Evolutionary conservation across 2,329 filamentous ascomycete genomes (phyloP).

Genomic region (Fusarium chuoi): DNA sequence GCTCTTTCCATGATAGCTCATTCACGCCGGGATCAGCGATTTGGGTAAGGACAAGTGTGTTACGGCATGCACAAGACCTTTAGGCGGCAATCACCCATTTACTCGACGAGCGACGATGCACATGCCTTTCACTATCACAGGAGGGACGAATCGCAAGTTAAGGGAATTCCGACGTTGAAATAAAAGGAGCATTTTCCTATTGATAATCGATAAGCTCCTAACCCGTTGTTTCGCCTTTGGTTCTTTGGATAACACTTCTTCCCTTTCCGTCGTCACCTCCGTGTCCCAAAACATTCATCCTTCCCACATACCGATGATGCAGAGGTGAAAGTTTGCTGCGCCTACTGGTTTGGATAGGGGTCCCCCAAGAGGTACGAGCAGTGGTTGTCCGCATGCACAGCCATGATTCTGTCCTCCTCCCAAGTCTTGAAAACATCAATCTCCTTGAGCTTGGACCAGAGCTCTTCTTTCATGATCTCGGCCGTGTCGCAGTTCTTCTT

Average conservation of each 20-base stretch:
- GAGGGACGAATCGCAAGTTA: too few species aligned
- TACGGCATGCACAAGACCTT: too few species aligned
- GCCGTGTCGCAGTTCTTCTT: neutral
- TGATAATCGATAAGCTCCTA: neutral
- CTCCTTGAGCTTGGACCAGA: neutral
- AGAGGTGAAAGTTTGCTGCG: neutral
- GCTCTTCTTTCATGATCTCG: neutral
- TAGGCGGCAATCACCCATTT: too few species aligned
- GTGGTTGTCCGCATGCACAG: neutral
- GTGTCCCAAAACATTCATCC: too few species aligned
- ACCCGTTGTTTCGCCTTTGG: fast-evolving
- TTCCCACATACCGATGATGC: fast-evolving
- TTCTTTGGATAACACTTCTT: fast-evolving
- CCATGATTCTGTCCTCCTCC: neutral
- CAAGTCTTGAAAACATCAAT: neutral
- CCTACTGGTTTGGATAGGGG: neutral
- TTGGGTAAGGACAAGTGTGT: neutral
- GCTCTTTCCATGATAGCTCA: neutral
- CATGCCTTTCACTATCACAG: too few species aligned
- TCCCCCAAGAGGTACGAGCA: neutral
- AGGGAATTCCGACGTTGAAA: too few species aligned
- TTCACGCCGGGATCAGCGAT: fast-evolving
- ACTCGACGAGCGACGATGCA: too few species aligned
- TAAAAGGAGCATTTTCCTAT: too few species aligned
- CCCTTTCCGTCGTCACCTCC: fast-evolving